Percentiles rank a stretch among this genome's conserved stretches.
Evolutionary conservation across 2,329 filamentous ascomycete species (phyloP).

Genomic region (Cytospora schulzeri): DNA sequence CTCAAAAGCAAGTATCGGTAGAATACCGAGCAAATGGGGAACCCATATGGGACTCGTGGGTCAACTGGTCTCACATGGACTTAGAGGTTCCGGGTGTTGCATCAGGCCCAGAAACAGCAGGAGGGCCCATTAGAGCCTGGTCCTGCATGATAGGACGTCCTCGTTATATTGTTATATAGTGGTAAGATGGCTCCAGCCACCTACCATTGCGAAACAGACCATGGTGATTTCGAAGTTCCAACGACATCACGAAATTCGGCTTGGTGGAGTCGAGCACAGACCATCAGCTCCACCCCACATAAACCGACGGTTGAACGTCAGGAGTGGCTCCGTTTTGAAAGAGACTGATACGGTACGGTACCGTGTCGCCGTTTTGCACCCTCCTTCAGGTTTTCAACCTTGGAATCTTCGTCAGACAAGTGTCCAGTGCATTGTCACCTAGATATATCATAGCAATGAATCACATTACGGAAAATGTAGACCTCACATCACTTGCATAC

Average conservation of each 20-base stretch:
- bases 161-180: not conserved
- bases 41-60: not conserved
- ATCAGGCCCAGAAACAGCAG: not conserved
- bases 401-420: too few species aligned
- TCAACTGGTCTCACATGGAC: conserved; percentile 4
- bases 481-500: not conserved
- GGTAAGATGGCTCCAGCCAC: not conserved
- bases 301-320: not conserved
- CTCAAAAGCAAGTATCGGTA: not conserved
- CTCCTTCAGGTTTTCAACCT: too few species aligned
- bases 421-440: too few species aligned
- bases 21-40: not conserved
- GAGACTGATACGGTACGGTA: not conserved
- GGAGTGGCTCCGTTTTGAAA: not conserved
- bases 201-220: not conserved
- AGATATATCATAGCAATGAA: not conserved
- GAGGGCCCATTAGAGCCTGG: not conserved
- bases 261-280: not conserved
- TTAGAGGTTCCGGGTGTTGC: not conserved
- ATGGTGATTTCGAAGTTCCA: not conserved
- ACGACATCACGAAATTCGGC: not conserved
- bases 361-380: not conserved
- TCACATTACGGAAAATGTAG: not conserved
- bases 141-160: conserved; percentile 1
- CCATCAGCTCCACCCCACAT: not conserved